Evolutionary conservation across 441 rosid species (phyloP).

Genomic region (Kokia cookei): DNA sequence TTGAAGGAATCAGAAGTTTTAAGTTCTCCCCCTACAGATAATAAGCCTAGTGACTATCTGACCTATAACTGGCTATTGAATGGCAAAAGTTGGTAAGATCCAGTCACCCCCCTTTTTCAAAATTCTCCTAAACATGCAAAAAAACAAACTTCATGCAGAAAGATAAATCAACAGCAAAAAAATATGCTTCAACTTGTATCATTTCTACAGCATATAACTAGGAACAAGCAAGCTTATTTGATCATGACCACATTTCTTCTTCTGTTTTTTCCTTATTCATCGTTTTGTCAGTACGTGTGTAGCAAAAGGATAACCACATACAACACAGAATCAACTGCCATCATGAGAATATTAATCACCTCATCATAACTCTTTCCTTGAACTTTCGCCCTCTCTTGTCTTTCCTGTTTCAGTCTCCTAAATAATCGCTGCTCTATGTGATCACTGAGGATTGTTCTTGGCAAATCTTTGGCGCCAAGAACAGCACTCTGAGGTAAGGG

Average conservation of each 20-base stretch:
- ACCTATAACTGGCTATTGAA: background rate
- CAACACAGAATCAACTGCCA: background rate
- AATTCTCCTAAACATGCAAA: background rate
- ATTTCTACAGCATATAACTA: background rate
- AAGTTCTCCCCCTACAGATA: background rate
- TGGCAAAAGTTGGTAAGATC: background rate
- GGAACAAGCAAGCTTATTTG: background rate
- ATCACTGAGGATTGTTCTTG: constrained; percentile 93
- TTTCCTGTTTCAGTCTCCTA: constrained; percentile 77
- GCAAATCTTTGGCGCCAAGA: constrained; percentile 98
- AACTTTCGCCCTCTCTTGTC: constrained; percentile 82
- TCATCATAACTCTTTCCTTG: constrained; percentile 91
- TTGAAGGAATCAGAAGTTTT: background rate
- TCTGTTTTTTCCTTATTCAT: background rate
- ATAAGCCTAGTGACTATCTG: background rate
- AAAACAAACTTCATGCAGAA: background rate
- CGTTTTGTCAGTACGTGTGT: background rate
- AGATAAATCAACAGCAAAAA: constrained; percentile 1
- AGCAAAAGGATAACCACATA: background rate
- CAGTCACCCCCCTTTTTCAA: background rate
- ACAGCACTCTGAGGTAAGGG: constrained; percentile 99
- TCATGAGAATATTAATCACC: constrained; percentile 40
- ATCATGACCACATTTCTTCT: background rate
- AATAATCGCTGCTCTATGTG: constrained; percentile 91
- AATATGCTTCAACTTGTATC: background rate